A percentile compares a stretch with the other conserved stretches of the same genome.
Conservation (phyloP, 805 yeast genomes). For the Middelhovenomyces tepae region DNA sequence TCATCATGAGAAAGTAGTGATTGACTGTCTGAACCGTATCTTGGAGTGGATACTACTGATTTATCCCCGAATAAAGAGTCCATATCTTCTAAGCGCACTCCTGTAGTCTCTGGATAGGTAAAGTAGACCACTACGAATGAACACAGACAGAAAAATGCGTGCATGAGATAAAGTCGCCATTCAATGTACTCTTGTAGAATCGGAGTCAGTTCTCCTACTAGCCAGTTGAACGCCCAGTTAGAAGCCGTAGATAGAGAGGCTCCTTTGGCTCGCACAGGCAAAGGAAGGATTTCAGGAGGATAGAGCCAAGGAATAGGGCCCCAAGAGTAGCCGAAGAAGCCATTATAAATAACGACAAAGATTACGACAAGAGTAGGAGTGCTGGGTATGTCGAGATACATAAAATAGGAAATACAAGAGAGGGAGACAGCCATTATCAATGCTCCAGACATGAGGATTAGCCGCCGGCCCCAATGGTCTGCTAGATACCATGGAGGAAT, state of each 20-base stretch:
- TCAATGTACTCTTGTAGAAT: slow-evolving; percentile 63
- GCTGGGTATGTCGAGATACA: slow-evolving; percentile 38
- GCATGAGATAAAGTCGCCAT: slow-evolving; percentile 78
- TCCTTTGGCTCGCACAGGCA: slow-evolving; percentile 78
- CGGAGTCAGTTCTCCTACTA: slow-evolving; percentile 90
- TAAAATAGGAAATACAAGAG: slow-evolving; percentile 51
- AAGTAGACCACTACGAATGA: slow-evolving; percentile 66
- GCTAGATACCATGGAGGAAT: slow-evolving; percentile 88
- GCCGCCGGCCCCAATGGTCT: slow-evolving; percentile 86
- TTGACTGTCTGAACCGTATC: slow-evolving; percentile 17
- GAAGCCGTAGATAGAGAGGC: slow-evolving; percentile 87
- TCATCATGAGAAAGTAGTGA: slow-evolving; percentile 13
- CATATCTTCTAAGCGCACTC: slow-evolving; percentile 84
- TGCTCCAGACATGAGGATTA: slow-evolving; percentile 74
- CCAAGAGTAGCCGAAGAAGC: slow-evolving; percentile 82
- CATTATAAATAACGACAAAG: slow-evolving; percentile 70
- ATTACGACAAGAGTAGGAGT: slow-evolving; percentile 69
- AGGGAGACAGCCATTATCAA: slow-evolving; percentile 69
- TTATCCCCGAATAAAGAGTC: slow-evolving; percentile 77
- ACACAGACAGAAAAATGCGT: slow-evolving; percentile 65
- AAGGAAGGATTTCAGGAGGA: slow-evolving; percentile 80
- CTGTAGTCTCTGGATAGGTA: slow-evolving; percentile 84
- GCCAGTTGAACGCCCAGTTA: slow-evolving; percentile 86
- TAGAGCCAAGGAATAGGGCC: slow-evolving; percentile 91
- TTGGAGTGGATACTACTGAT: slow-evolving; percentile 22